Evolutionary conservation across 768 basidiomycete species (phyloP).

Genomic region (Termitomyces sp.): DNA sequence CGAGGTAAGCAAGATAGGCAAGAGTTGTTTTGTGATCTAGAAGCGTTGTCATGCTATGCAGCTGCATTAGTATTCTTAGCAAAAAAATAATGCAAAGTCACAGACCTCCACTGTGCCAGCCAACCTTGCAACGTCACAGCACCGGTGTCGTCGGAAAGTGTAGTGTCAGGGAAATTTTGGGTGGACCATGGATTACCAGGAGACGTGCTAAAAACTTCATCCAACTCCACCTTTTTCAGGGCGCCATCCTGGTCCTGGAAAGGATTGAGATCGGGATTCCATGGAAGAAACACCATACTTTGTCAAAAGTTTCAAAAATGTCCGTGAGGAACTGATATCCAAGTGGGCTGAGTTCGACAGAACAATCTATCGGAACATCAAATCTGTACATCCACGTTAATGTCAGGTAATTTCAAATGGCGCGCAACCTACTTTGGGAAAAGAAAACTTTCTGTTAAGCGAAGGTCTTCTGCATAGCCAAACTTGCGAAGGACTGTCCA

Average conservation of each 20-base stretch:
- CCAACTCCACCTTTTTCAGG: slow-evolving; percentile 73
- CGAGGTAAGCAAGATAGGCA: slow-evolving; percentile 92
- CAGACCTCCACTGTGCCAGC: slow-evolving; percentile 97
- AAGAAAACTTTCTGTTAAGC: slow-evolving; percentile 82
- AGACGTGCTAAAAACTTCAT: slow-evolving; percentile 87
- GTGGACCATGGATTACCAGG: slow-evolving; percentile 95
- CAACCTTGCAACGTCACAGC: slow-evolving; percentile 96
- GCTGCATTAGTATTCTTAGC: background rate
- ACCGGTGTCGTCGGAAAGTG: slow-evolving; percentile 79
- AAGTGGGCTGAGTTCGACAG: slow-evolving; percentile 88
- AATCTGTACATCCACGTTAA: slow-evolving; percentile 48
- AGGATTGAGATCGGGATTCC: background rate
- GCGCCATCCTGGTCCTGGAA: slow-evolving; percentile 91
- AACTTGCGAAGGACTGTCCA: slow-evolving; percentile 96
- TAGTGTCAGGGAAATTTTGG: slow-evolving; percentile 89
- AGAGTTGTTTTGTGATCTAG: slow-evolving; percentile 90
- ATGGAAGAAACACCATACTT: slow-evolving; percentile 37
- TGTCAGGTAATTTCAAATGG: slow-evolving; percentile 3
- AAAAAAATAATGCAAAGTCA: background rate
- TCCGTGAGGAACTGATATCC: slow-evolving; percentile 98
- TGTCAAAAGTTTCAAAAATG: slow-evolving; percentile 92
- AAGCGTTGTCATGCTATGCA: slow-evolving; percentile 86
- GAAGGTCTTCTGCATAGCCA: slow-evolving; percentile 93
- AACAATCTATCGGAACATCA: slow-evolving; percentile 90
- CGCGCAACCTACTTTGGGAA: slow-evolving; percentile 69